phyloP scores from a whole-genome alignment of 768 basidiomycete genomes.

The Russula sp. region DNA sequence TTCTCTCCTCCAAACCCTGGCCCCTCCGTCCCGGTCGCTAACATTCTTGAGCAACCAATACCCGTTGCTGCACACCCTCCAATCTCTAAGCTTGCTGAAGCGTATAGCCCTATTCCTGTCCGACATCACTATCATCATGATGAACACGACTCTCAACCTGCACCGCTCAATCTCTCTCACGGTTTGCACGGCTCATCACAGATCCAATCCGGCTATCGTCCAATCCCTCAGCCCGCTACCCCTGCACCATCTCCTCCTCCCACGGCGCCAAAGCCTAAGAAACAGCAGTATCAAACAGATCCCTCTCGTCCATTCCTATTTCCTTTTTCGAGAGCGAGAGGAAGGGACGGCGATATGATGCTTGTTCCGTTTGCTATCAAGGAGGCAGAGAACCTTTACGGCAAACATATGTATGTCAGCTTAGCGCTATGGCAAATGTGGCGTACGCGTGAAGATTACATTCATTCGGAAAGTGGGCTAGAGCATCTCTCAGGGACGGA shows the following conservation, averaged over 20 bases:
- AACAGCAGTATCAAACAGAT: slow-evolving; percentile 98
- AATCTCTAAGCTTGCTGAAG: slow-evolving; percentile 75
- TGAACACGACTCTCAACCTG: slow-evolving; percentile 52
- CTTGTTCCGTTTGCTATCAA: slow-evolving; percentile 95
- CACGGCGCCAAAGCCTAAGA: slow-evolving; percentile 85
- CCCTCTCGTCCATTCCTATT: slow-evolving; percentile 92
- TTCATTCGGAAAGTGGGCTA: slow-evolving; percentile 89
- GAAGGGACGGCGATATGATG: slow-evolving; percentile 51
- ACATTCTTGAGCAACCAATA: slow-evolving; percentile 32
- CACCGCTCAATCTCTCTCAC: slow-evolving; percentile 40
- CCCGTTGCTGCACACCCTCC: slow-evolving; percentile 36
- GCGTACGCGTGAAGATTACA: slow-evolving; percentile 92
- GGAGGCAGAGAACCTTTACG: slow-evolving; percentile 90
- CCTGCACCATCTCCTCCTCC: slow-evolving; percentile 77
- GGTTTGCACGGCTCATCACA: slow-evolving; percentile 36
- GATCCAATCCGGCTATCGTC: slow-evolving; percentile 43
- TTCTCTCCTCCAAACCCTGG: slow-evolving; percentile 55
- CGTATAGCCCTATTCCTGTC: slow-evolving; percentile 88
- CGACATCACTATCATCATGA: slow-evolving; percentile 94
- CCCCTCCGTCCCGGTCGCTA: slow-evolving; percentile 41
- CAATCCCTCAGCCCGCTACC: slow-evolving; percentile 68
- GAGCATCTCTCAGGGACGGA: slow-evolving; percentile 73
- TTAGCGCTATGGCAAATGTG: slow-evolving; percentile 91
- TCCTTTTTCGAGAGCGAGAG: slow-evolving; percentile 77
- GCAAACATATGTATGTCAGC: slow-evolving; percentile 86